These are phyloP conservation scores for Xylariales sp. DNA, from an alignment of 2,329 filamentous ascomycete species.

Conservation along the genomic window DNA sequence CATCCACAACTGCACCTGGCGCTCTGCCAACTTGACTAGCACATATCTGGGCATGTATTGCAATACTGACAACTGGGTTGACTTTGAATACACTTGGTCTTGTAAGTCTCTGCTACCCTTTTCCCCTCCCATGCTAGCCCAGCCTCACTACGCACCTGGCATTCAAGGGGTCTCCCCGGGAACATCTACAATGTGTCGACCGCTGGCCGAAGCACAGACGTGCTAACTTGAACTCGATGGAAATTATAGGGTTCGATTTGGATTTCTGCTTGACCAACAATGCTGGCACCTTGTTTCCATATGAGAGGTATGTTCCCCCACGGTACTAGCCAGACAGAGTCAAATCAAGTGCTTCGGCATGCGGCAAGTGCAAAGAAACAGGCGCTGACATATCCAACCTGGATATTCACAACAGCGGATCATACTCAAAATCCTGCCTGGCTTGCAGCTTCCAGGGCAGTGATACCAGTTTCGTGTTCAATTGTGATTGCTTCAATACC, in stretches of 20 bases:
- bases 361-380: not conserved
- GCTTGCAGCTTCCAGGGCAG: slow-evolving; percentile 20
- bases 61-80: slow-evolving; percentile 27
- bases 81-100: slow-evolving; percentile 34
- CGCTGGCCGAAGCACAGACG: not conserved
- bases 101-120: slow-evolving; percentile 20
- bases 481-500: slow-evolving; percentile 19
- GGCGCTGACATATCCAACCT: too few relatives aligned
- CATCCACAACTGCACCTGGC: slow-evolving; percentile 29
- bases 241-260: slow-evolving; percentile 29
- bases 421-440: slow-evolving; percentile 21
- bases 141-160: too few relatives aligned
- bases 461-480: slow-evolving; percentile 16
- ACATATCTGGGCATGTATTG: slow-evolving; percentile 34
- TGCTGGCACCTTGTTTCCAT: slow-evolving; percentile 19
- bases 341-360: too few relatives aligned
- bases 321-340: too few relatives aligned
- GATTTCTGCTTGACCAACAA: slow-evolving; percentile 24
- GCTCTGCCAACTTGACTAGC: slow-evolving; percentile 25
- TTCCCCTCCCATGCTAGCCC: not conserved
- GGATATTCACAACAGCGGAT: slow-evolving; percentile 19
- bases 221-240: not conserved
- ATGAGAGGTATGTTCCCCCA: slow-evolving; percentile 12
- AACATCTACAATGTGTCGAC: too few relatives aligned
- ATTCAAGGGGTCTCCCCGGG: too few relatives aligned